Base-by-base conservation (phyloP, 2,329 filamentous ascomycete genomes). In the Talaromyces marneffei region DNA sequence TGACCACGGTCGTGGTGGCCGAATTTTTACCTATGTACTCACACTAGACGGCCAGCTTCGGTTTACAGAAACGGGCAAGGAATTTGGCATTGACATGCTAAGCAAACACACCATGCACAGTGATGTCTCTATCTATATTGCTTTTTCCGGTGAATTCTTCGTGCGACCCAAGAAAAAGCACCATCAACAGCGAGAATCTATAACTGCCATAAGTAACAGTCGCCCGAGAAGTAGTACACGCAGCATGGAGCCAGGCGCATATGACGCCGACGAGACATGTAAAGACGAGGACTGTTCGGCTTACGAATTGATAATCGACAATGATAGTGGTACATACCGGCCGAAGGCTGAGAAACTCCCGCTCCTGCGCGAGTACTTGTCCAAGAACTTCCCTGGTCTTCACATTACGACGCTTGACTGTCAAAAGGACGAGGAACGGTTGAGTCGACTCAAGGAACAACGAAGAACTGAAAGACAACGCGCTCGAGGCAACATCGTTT, bases 31-130 rank as follows among this genome's bases (percentile, higher is more conserved):
- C 23, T 97, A 97, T 68, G 88, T 97, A 27, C 79, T 97, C 23
- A 96, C 91, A 0, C 82, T 97, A 6, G 93, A 97, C 70, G 89
- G 88, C 4, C 82, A 93, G 58, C 84, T 95, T 71, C 88, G 92
- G 50, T 97, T 97, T 76, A 97, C 93, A 0, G 93, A 97, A 75
- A 97, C 93, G 0, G 93, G 93, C 31, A 94, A 94, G 68, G 92
- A 97, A 69, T 97, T 97, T 63, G 91, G 92, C 57, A 91, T 97
- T 69, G 93, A 97, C 76, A 80, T 97, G 74, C 77, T 97, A 69
- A 92, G 88, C 74, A 97, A 97, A 74, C 93, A 97, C 75, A 96
- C 91, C 42, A 96, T 97, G 91, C 93, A 97, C 77, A 93, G 90
- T 66, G 88, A 97, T 73, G 92, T 96, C 1, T 89, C 87, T 37